phyloP scores from a whole-genome alignment of 106 monocot species.

The Acorus gramineus region DNA sequence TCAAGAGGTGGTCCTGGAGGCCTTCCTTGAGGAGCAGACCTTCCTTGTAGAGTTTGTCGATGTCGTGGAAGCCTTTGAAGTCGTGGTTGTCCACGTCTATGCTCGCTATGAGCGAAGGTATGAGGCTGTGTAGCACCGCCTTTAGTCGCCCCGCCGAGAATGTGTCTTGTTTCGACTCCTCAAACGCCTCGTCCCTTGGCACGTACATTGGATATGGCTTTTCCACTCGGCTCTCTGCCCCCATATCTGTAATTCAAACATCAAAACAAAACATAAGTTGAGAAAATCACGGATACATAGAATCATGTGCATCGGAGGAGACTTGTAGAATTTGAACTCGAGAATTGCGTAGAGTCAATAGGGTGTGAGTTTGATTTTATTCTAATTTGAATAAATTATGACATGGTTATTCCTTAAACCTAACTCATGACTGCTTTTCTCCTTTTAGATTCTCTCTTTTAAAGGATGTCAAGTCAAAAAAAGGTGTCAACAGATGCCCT shows the following conservation, averaged over 20 bases:
- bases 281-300: too few relatives aligned
- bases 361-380: too few relatives aligned
- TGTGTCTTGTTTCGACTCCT: constrained; percentile 66
- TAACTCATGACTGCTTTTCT: too few relatives aligned
- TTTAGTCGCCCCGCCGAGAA: constrained; percentile 31
- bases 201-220: constrained; percentile 59
- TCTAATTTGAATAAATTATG: too few relatives aligned
- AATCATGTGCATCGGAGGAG: too few relatives aligned
- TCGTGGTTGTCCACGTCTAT: constrained; percentile 44
- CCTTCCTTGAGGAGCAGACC: constrained; percentile 43
- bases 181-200: constrained; percentile 73
- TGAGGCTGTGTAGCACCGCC: constrained; percentile 60
- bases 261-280: background rate
- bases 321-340: too few relatives aligned
- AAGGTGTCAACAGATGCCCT: too few relatives aligned
- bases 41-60: constrained; percentile 81
- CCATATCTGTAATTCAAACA: constrained; percentile 18
- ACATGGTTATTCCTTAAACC: too few relatives aligned
- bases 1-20: constrained; percentile 41
- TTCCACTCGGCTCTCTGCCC: constrained; percentile 56
- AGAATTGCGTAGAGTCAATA: too few relatives aligned
- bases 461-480: too few relatives aligned
- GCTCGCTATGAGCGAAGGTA: constrained; percentile 44
- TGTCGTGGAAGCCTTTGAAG: constrained; percentile 65
- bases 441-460: too few relatives aligned